Evolutionary conservation across 1,284 basidiomycete genomes (phyloP).

Genomic region (Boletellus deceptivus): DNA sequence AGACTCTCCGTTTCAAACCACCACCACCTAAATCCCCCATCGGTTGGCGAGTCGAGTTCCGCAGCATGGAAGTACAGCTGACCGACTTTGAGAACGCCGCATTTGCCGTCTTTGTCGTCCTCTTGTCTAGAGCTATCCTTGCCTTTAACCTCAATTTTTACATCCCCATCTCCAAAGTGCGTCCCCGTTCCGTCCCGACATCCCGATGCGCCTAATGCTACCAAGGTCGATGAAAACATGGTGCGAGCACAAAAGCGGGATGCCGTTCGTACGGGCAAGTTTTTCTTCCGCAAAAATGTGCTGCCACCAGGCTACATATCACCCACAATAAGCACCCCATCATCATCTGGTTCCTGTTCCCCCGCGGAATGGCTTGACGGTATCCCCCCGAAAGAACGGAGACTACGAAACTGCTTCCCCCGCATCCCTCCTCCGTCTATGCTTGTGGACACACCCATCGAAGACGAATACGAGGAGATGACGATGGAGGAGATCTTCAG

Average conservation of each 20-base stretch:
- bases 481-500: conserved; percentile 92
- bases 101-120: conserved; percentile 91
- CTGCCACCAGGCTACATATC: conserved; percentile 57
- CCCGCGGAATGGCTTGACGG: conserved; percentile 39
- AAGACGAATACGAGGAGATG: conserved; percentile 91
- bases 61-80: conserved; percentile 98
- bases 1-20: conserved; percentile 98
- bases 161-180: conserved; percentile 92
- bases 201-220: background rate
- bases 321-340: conserved; percentile 39
- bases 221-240: conserved; percentile 97
- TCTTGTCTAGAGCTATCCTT: conserved; percentile 92
- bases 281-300: conserved; percentile 90
- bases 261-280: conserved; percentile 72
- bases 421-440: conserved; percentile 51
- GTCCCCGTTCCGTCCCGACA: conserved; percentile 12
- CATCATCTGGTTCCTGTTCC: conserved; percentile 53
- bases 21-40: conserved; percentile 90
- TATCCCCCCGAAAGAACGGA: conserved; percentile 55
- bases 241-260: conserved; percentile 82
- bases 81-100: conserved; percentile 99
- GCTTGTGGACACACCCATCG: conserved; percentile 45
- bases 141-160: conserved; percentile 93
- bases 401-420: conserved; percentile 70
- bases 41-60: conserved; percentile 98